These are phyloP conservation scores for Botryococcus braunii DNA, from an alignment of 163 green algal species.

Conservation along the genomic window DNA sequence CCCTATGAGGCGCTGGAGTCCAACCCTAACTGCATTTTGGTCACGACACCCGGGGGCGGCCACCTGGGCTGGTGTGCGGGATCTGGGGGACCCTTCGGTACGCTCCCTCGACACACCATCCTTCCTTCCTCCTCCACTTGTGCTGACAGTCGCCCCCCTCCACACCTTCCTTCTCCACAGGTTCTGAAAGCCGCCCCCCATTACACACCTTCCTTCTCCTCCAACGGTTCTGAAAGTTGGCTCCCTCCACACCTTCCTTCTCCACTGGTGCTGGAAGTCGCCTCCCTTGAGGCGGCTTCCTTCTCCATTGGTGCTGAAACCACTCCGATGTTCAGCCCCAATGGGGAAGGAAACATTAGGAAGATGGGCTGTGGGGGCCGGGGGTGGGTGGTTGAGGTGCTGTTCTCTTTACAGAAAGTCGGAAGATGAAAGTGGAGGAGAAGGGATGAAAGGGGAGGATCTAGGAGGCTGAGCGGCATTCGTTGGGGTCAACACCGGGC, in stretches of 20 bases:
- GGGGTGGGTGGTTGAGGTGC: too few relatives aligned
- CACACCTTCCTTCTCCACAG: neutral
- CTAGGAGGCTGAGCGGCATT: too few relatives aligned
- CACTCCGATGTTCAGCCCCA: too few relatives aligned
- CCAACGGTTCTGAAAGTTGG: neutral
- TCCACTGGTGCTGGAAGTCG: neutral
- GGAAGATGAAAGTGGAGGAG: too few relatives aligned
- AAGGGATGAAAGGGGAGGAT: too few relatives aligned
- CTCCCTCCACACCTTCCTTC: neutral
- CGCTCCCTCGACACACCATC: neutral
- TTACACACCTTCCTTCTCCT: neutral
- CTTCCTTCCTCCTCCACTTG: neutral
- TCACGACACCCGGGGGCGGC: slow-evolving; percentile 66
- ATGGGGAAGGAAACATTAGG: too few relatives aligned
- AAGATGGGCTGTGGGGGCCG: too few relatives aligned
- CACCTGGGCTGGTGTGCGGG: slow-evolving; percentile 81
- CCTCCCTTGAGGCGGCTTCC: neutral
- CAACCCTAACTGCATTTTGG: slow-evolving; percentile 78
- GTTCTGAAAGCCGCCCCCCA: neutral
- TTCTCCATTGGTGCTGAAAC: too few relatives aligned
- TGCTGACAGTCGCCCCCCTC: neutral
- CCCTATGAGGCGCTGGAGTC: slow-evolving; percentile 54
- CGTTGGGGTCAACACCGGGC: too few relatives aligned
- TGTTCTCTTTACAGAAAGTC: too few relatives aligned
- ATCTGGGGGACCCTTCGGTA: slow-evolving; percentile 17